A percentile compares a stretch with the other conserved stretches of the same genome.
These are phyloP conservation scores for Eucalyptus curtisii DNA, from an alignment of 345 rosid genomes.

Conservation along the genomic window DNA sequence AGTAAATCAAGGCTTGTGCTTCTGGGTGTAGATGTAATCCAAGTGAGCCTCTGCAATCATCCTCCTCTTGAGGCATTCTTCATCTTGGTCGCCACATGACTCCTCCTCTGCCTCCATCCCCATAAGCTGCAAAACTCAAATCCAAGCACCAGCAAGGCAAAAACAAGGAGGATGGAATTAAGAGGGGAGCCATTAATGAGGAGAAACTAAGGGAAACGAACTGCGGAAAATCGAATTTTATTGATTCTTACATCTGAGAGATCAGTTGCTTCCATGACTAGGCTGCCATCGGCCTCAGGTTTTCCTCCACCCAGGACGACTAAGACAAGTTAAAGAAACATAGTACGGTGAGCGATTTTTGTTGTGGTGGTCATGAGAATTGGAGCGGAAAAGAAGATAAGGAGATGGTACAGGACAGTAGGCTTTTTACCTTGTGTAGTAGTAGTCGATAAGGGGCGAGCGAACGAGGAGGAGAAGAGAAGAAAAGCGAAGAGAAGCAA, in stretches of 20 bases:
- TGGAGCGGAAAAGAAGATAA: not conserved
- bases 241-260: not conserved
- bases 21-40: constrained; percentile 80
- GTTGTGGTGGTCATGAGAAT: not conserved
- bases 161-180: not conserved
- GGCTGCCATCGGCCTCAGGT: not conserved
- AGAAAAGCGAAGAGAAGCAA: not conserved
- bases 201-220: not conserved
- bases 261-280: not conserved
- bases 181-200: not conserved
- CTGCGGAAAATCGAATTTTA: not conserved
- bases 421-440: not conserved
- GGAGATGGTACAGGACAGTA: not conserved
- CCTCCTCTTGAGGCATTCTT: constrained; percentile 56
- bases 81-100: constrained; percentile 8
- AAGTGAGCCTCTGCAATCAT: constrained; percentile 64
- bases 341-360: not conserved
- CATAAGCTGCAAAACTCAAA: not conserved
- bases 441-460: not conserved
- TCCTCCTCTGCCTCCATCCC: not conserved
- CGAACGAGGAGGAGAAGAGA: not conserved
- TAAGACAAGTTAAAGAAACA: not conserved
- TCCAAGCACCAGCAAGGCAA: not conserved
- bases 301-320: not conserved
- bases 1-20: constrained; percentile 25